These are phyloP conservation scores for Hypoxylon lienhwacheense DNA, from an alignment of 495 filamentous ascomycete species.

Conservation along the genomic window DNA sequence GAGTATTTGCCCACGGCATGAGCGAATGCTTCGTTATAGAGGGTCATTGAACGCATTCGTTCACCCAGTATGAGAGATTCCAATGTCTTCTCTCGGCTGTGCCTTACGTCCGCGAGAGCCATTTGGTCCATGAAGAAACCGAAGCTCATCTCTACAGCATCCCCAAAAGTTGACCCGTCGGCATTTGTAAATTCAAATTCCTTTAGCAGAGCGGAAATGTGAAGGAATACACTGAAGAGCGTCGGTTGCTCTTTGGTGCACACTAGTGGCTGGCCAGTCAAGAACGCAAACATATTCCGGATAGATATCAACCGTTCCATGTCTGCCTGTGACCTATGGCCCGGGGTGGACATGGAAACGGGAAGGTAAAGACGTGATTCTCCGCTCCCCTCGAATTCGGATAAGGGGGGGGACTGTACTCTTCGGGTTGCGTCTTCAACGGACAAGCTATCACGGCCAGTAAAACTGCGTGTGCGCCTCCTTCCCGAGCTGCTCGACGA, in stretches of 20 bases:
- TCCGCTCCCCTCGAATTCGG: constrained; percentile 43
- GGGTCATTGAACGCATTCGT: constrained; percentile 72
- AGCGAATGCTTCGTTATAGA: constrained; percentile 89
- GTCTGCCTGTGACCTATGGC: constrained; percentile 56
- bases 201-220: constrained; percentile 67
- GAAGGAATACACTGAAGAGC: constrained; percentile 73
- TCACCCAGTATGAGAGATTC: constrained; percentile 88
- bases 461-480: constrained; percentile 47
- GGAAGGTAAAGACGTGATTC: constrained; percentile 76
- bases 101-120: constrained; percentile 74
- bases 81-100: constrained; percentile 85
- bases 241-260: constrained; percentile 68
- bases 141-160: constrained; percentile 72
- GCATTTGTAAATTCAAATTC: constrained; percentile 77
- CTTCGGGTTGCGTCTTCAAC: constrained; percentile 49
- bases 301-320: constrained; percentile 70
- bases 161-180: constrained; percentile 81
- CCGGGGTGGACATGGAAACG: constrained; percentile 42
- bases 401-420: constrained; percentile 41
- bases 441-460: constrained; percentile 43
- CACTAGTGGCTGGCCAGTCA: constrained; percentile 77
- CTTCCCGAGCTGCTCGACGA: constrained; percentile 44
- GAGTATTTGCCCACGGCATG: constrained; percentile 92
- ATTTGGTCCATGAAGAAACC: constrained; percentile 75
- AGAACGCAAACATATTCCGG: constrained; percentile 89